phyloP scores from a whole-genome alignment of 208 protist species.

The Trypanosomatidae sp. region DNA sequence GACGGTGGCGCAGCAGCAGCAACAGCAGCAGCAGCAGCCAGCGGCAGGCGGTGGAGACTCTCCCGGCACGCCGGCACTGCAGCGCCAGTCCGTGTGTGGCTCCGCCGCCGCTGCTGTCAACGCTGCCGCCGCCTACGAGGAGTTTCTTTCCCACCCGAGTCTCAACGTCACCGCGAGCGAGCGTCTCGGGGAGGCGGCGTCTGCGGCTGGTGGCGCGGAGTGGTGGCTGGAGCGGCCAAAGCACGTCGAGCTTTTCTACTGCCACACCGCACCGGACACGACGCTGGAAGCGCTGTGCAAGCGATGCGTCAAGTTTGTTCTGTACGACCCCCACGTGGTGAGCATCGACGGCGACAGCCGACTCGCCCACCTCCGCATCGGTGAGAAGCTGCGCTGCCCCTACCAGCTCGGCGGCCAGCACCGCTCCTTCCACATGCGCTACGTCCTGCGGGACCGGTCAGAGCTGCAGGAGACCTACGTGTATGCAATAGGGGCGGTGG shows the following conservation, averaged over 20 bases:
- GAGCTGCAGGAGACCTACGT: conserved; percentile 59
- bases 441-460: conserved; percentile 46
- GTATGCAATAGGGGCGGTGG: conserved; percentile 76
- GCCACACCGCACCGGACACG: conserved; percentile 57
- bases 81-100: too few relatives aligned
- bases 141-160: not conserved
- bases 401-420: conserved; percentile 52
- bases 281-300: conserved; percentile 69
- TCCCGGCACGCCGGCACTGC: too few relatives aligned
- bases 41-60: too few relatives aligned
- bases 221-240: conserved; percentile 79
- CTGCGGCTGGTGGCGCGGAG: conserved; percentile 21
- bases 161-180: too few relatives aligned
- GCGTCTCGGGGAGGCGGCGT: too few relatives aligned
- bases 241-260: conserved; percentile 74
- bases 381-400: conserved; percentile 62
- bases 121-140: too few relatives aligned
- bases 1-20: not conserved
- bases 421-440: conserved; percentile 73
- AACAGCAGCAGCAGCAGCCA: not conserved
- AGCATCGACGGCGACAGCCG: conserved; percentile 70
- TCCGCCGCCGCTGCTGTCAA: too few relatives aligned
- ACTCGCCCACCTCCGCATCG: conserved; percentile 52
- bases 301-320: conserved; percentile 67
- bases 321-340: conserved; percentile 63